phyloP scores from a whole-genome alignment of 2,329 filamentous ascomycete genomes.

The Cercospora zeae-maydis region DNA sequence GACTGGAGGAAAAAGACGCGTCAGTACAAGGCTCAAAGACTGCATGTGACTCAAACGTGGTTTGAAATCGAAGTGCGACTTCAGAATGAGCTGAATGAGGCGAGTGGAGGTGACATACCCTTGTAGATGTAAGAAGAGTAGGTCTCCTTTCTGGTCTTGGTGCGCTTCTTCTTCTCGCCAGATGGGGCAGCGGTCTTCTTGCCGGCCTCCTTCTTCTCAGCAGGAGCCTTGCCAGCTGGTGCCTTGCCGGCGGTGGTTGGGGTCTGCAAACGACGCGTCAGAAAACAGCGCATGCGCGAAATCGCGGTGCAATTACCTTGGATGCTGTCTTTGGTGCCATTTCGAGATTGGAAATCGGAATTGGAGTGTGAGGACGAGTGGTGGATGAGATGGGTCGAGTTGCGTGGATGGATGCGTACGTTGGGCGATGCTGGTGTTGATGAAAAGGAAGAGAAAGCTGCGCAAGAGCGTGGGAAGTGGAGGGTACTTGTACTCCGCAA shows the following conservation, averaged over 20 bases:
- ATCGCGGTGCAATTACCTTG: constrained; percentile 50
- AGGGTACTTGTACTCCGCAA: constrained; percentile 12
- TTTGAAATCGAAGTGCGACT: constrained; percentile 23
- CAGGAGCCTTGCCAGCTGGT: constrained; percentile 71
- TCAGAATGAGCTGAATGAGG: constrained; percentile 16
- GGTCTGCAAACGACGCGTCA: constrained; percentile 55
- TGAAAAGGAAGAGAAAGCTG: constrained; percentile 36
- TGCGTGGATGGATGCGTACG: constrained; percentile 31
- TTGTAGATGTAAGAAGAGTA: constrained; percentile 99
- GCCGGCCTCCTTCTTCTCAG: constrained; percentile 99
- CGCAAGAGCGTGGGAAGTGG: constrained; percentile 15
- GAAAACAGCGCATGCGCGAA: constrained; percentile 15
- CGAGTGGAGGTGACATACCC: constrained; percentile 57
- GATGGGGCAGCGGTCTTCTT: constrained; percentile 95
- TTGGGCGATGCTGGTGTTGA: constrained; percentile 35
- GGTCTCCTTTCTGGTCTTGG: constrained; percentile 99
- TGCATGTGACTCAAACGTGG: constrained; percentile 17
- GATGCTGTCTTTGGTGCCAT: constrained; percentile 98
- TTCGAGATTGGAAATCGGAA: constrained; percentile 47
- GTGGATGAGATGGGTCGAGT: constrained; percentile 32
- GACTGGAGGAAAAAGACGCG: constrained; percentile 56
- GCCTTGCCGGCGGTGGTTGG: constrained; percentile 91
- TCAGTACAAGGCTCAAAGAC: constrained; percentile 31
- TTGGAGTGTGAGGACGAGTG: constrained; percentile 32
- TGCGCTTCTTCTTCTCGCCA: constrained; percentile 99